Percentiles rank a stretch among this genome's conserved stretches.
These are phyloP conservation scores for Eragrostis curvula DNA, from an alignment of 176 grass and related monocot genomes.

Conservation along the genomic window DNA sequence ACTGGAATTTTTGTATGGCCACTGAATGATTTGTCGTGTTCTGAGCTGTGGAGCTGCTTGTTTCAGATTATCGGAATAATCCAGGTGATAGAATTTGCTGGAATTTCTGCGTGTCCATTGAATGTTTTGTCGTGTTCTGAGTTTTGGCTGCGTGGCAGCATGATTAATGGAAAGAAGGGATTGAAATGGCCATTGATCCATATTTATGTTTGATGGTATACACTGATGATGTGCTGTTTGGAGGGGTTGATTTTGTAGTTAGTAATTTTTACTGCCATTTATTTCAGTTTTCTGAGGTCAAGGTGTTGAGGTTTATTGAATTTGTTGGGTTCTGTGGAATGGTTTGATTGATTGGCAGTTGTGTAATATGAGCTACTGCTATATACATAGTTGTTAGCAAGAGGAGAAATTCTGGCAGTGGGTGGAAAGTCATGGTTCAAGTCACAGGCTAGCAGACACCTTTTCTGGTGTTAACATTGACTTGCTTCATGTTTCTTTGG, in stretches of 20 bases:
- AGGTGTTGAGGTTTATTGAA: background rate
- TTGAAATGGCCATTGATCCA: background rate
- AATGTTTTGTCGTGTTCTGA: background rate
- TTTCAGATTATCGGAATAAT: background rate
- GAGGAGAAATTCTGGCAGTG: background rate
- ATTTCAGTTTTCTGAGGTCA: background rate
- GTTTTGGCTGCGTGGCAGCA: background rate
- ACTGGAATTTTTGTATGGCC: background rate
- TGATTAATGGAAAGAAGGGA: background rate
- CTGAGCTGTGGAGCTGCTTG: background rate
- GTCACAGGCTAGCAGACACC: background rate
- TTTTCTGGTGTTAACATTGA: background rate
- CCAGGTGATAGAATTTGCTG: background rate
- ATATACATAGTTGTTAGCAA: background rate
- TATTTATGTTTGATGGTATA: background rate
- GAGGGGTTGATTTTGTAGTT: background rate
- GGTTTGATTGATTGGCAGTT: background rate
- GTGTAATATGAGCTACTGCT: background rate
- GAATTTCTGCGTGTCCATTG: background rate
- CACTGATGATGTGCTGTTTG: background rate
- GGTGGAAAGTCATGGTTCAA: background rate
- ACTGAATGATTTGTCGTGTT: conserved; percentile 3
- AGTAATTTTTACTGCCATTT: background rate
- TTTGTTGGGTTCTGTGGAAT: background rate
- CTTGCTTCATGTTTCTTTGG: conserved; percentile 1